phyloP scores from a whole-genome alignment of 2,329 filamentous ascomycete species.

The Parafenestella ontariensis region DNA sequence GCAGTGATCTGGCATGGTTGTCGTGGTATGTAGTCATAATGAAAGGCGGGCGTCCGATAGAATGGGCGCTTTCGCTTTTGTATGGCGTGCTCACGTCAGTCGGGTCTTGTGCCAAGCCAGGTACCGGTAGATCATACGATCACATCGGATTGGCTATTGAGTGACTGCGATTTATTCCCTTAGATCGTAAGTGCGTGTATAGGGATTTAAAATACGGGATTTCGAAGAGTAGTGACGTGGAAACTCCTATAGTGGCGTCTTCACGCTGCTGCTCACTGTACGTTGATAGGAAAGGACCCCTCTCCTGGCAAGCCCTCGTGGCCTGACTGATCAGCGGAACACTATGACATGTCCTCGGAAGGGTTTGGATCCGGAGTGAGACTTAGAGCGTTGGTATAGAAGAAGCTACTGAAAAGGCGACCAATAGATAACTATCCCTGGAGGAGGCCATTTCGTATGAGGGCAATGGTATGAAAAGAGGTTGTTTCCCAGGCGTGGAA shows the following conservation, averaged over 20 bases:
- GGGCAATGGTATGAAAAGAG: neutral
- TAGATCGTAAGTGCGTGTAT: no score
- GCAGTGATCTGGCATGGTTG: conserved; percentile 1
- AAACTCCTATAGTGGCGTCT: no score
- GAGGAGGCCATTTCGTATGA: neutral
- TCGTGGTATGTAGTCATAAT: neutral
- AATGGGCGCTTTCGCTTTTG: neutral
- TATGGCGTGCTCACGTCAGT: conserved; percentile 10
- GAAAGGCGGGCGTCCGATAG: neutral
- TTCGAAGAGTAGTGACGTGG: no score
- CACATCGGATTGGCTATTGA: no score
- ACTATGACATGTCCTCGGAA: neutral
- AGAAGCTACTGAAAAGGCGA: neutral
- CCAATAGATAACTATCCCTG: neutral
- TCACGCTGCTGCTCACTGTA: no score
- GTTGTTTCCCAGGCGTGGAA: neutral
- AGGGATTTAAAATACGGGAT: no score
- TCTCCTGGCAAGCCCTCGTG: no score
- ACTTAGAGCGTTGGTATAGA: neutral
- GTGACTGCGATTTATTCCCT: no score
- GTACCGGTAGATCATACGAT: no score
- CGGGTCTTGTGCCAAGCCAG: neutral
- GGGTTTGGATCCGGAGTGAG: neutral
- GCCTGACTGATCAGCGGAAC: no score
- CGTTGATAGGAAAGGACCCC: no score